Evolutionary conservation across 106 monocot genomes (phyloP).

Genomic region (Dactylorhiza incarnata): DNA sequence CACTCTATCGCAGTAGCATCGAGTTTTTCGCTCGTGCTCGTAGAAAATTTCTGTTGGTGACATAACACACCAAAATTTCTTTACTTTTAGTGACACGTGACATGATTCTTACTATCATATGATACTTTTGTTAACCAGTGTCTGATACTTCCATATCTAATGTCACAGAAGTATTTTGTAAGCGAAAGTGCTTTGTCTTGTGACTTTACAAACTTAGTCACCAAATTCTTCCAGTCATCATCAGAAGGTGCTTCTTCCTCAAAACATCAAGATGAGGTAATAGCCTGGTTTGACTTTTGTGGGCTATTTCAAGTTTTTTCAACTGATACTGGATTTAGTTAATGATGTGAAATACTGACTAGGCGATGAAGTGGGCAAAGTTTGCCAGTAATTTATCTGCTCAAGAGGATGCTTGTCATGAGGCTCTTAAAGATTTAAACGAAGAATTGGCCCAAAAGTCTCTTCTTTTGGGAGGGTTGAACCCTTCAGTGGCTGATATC

Average conservation of each 20-base stretch:
- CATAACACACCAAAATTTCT: background rate
- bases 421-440: slow-evolving; percentile 42
- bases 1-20: too few species aligned
- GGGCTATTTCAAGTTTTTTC: background rate
- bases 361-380: slow-evolving; percentile 72
- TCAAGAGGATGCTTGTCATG: slow-evolving; percentile 20
- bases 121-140: background rate
- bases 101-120: background rate
- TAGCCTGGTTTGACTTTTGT: background rate
- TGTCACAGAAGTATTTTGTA: slow-evolving; percentile 27
- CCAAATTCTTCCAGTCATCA: slow-evolving; percentile 26
- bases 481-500: slow-evolving; percentile 67
- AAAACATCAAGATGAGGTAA: slow-evolving; percentile 51
- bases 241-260: slow-evolving; percentile 9
- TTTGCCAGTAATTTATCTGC: slow-evolving; percentile 50
- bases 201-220: slow-evolving; percentile 31
- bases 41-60: too few species aligned
- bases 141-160: background rate
- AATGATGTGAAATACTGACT: slow-evolving; percentile 6
- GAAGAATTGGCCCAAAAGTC: slow-evolving; percentile 46
- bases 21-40: too few species aligned
- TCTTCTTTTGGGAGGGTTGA: slow-evolving; percentile 68
- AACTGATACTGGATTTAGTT: background rate
- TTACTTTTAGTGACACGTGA: background rate
- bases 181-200: slow-evolving; percentile 15